These are phyloP conservation scores for Dionaea muscipula DNA, from an alignment of 179 eudicot species.

Conservation along the genomic window DNA sequence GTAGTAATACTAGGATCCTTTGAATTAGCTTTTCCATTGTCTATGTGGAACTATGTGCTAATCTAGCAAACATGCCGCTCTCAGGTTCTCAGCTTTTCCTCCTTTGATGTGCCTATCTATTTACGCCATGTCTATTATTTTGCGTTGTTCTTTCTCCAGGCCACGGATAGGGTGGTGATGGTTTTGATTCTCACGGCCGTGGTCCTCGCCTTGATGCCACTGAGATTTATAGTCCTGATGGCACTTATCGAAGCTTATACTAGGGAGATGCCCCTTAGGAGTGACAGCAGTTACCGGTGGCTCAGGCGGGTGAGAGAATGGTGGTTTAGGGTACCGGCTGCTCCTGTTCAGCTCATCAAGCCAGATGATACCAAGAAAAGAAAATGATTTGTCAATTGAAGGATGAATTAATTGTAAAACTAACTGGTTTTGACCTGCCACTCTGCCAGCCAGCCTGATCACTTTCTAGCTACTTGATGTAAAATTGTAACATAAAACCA, in stretches of 20 bases:
- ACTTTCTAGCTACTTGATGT: too few species aligned
- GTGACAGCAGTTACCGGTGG: conserved; percentile 45
- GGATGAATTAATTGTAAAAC: too few species aligned
- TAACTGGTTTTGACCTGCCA: too few species aligned
- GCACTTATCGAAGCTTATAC: conserved; percentile 51
- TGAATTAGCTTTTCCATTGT: too few species aligned
- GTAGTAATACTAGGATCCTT: too few species aligned
- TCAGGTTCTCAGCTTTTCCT: too few species aligned
- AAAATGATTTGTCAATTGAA: conserved; percentile 19
- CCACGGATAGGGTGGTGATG: conserved; percentile 46
- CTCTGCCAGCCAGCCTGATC: too few species aligned
- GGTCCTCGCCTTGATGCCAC: conserved; percentile 36
- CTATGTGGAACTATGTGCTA: too few species aligned
- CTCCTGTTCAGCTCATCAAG: conserved; percentile 67
- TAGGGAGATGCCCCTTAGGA: conserved; percentile 68
- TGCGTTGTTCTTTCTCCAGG: conserved; percentile 27
- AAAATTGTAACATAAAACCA: too few species aligned
- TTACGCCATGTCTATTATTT: too few species aligned
- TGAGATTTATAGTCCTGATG: conserved; percentile 27
- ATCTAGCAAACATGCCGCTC: too few species aligned
- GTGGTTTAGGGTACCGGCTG: conserved; percentile 90
- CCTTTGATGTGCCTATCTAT: too few species aligned
- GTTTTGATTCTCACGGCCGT: conserved; percentile 32
- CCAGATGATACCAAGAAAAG: conserved; percentile 55
- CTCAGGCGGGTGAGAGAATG: conserved; percentile 65